Percentiles rank a stretch among this genome's conserved stretches.
Evolutionary conservation across 257 asterid species (phyloP).

Genomic region (Nyctanthes arbortristis): DNA sequence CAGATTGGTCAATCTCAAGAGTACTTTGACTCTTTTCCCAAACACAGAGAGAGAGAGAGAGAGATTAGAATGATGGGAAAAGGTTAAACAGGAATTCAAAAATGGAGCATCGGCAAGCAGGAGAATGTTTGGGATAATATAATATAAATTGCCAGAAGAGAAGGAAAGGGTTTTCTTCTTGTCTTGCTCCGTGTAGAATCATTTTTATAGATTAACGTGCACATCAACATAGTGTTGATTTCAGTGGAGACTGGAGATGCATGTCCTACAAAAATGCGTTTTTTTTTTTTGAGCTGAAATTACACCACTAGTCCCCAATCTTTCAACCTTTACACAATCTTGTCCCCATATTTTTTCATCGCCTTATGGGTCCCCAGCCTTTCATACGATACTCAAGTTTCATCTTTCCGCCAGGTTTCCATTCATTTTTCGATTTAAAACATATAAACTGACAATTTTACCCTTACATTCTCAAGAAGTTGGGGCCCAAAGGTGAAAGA

Average conservation of each 20-base stretch:
- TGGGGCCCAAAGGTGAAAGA: no score
- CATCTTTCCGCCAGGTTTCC: no score
- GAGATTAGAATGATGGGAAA: conserved; percentile 35
- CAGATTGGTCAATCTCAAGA: not conserved
- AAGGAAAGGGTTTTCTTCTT: conserved; percentile 53
- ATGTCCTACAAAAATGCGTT: no score
- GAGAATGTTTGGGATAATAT: conserved; percentile 25
- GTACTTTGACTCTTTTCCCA: conserved; percentile 13
- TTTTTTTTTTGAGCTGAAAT: no score
- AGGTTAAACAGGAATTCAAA: conserved; percentile 40
- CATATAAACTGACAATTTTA: no score
- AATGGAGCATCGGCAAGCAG: conserved; percentile 32
- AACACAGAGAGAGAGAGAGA: conserved; percentile 15
- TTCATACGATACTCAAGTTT: no score
- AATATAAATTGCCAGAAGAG: conserved; percentile 30
- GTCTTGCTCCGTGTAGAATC: conserved; percentile 60
- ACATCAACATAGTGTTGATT: conserved; percentile 15
- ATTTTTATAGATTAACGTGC: conserved; percentile 19
- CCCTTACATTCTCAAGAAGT: no score
- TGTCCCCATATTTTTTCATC: no score
- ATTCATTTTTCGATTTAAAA: no score
- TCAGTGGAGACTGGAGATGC: not conserved
- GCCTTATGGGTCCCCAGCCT: no score
- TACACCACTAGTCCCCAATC: no score
- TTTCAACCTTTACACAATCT: no score